A percentile compares a stretch with the other conserved stretches of the same genome.
These are phyloP conservation scores for Pseudopithomyces chartarum DNA, from an alignment of 2,329 filamentous ascomycete genomes.

Conservation along the genomic window DNA sequence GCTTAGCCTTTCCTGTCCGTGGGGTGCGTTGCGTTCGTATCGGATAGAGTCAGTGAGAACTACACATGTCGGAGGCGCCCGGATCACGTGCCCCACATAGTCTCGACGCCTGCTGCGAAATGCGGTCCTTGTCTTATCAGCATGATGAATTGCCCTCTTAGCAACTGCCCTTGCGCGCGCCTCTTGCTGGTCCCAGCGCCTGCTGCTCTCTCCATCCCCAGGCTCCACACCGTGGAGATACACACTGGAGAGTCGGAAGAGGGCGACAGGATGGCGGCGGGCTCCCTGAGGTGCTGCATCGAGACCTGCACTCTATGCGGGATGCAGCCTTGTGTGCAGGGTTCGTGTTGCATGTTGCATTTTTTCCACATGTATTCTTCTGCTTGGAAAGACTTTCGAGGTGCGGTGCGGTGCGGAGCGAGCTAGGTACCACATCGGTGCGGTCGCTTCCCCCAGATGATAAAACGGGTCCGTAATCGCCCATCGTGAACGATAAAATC, in stretches of 20 bases:
- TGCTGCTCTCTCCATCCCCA: slow-evolving; percentile 11
- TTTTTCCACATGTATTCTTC: no score
- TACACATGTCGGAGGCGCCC: slow-evolving; percentile 31
- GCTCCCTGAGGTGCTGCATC: slow-evolving; percentile 29
- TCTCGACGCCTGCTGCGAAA: slow-evolving; percentile 22
- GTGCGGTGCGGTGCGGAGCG: no score
- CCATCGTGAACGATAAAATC: neutral
- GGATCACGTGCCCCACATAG: slow-evolving; percentile 26
- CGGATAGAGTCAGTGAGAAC: no score
- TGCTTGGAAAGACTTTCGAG: no score
- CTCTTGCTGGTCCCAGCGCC: slow-evolving; percentile 5
- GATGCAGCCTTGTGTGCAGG: no score
- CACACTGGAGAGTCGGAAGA: slow-evolving; percentile 30
- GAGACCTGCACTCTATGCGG: neutral
- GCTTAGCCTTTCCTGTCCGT: slow-evolving; percentile 14
- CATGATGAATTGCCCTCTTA: slow-evolving; percentile 29
- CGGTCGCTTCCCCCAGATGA: no score
- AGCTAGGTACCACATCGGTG: no score
- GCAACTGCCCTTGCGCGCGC: slow-evolving; percentile 29
- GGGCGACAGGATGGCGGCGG: slow-evolving; percentile 33
- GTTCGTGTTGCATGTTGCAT: no score
- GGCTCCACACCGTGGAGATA: slow-evolving; percentile 16
- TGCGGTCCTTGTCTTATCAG: slow-evolving; percentile 37
- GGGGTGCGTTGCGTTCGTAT: slow-evolving; percentile 18
- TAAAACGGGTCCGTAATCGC: no score